phyloP scores from a whole-genome alignment of 805 yeast species.

The Teunomyces funiuensis region DNA sequence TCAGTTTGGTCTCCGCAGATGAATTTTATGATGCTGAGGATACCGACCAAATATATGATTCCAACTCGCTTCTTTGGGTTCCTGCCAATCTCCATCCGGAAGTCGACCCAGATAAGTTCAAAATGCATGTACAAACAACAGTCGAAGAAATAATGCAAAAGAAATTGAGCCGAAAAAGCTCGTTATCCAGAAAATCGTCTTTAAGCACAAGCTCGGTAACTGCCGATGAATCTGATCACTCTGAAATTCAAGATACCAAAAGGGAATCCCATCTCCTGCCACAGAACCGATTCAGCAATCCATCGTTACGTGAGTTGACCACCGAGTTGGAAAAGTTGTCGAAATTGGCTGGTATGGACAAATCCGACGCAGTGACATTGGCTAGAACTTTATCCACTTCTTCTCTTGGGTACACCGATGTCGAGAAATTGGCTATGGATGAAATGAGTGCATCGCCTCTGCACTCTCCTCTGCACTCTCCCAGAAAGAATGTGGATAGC shows the following conservation, averaged over 20 bases:
- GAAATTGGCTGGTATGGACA: conserved; percentile 73
- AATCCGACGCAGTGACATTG: conserved; percentile 77
- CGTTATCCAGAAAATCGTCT: conserved; percentile 22
- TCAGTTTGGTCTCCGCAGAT: conserved; percentile 11
- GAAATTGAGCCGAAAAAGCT: conserved; percentile 24
- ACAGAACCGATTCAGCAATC: conserved; percentile 38
- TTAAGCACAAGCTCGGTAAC: conserved; percentile 7
- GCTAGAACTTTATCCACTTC: conserved; percentile 78
- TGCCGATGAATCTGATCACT: conserved; percentile 2
- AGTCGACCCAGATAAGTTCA: conserved; percentile 86
- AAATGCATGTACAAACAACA: conserved; percentile 62
- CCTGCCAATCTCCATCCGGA: conserved; percentile 95
- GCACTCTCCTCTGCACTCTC: conserved; percentile 13
- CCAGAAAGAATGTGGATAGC: conserved; percentile 3
- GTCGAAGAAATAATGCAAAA: conserved; percentile 51
- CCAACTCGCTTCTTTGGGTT: conserved; percentile 75
- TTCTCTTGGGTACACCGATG: conserved; percentile 57
- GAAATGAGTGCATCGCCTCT: conserved; percentile 10
- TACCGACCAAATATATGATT: conserved; percentile 17
- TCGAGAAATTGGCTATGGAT: conserved; percentile 36
- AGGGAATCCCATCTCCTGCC: conserved; percentile 7
- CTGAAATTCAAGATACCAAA: background rate
- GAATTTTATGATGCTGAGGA: conserved; percentile 21
- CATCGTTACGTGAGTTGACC: conserved; percentile 70
- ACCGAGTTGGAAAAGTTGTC: conserved; percentile 73